Evolutionary conservation across 257 asterid species (phyloP), one percentile per base, ranked within the genome.

Genomic region (Nemophila menziesii): DNA sequence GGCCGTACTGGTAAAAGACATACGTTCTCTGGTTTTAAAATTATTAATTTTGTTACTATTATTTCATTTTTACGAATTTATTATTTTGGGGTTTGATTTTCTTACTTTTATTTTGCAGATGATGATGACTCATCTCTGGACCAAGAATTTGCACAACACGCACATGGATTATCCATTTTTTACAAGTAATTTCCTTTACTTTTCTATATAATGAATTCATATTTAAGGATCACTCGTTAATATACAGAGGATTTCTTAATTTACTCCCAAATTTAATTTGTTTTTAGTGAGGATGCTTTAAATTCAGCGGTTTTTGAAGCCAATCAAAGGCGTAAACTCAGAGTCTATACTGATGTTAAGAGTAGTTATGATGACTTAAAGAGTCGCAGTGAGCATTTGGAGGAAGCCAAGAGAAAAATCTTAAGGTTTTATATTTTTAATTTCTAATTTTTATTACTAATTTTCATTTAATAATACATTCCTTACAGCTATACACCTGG

Each of bases 401-500:
- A 66, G 39, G 73, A 58, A 49, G 72, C 74, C 36, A 86, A 71
- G 57, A 41, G 3, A 17, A 61, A 48, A 58, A 61, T 86, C 41
- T 61, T 77, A 72, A 77, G 97, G 97, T 86, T 57, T 45, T 16
- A 0, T 41, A 36, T 24, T n/a, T 43, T 33, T 29, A 47, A 8
- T 43, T 21, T 2, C 29, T 26, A 43, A 17, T 49, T 1, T 7
- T 29, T 29, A 24, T 29, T 29, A 5, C 1, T 7, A 29, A 7
- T 29, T 29, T 29, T 2, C 2, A 13, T 29, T 29, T 29, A 13
- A 2, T 5, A 7, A 2, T 29, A 2, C 36, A 48, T 52, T 44
- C 42, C 37, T 60, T 56, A 50, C 77, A 87, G 97, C 60, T 87
- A 87, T 53, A 54, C 62, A 18, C 95, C 95, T 8, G 93, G 97